phyloP scores from a whole-genome alignment of 192 early-diverging fungal species.

The Thoreauomyces humboldtii region DNA sequence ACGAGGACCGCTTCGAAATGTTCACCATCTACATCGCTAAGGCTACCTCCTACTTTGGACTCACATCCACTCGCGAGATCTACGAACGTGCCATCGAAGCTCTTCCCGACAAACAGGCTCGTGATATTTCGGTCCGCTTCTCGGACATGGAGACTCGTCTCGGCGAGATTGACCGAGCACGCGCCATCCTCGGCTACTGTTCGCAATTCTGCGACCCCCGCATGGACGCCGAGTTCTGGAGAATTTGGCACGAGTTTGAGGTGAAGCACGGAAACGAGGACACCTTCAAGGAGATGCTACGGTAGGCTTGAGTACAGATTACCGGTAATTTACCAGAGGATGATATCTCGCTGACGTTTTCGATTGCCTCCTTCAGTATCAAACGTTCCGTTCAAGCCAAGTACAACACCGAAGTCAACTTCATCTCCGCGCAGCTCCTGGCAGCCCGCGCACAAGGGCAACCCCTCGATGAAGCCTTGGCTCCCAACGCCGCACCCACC shows the following conservation, averaged over 20 bases:
- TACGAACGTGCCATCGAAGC: conserved; percentile 89
- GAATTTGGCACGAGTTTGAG: conserved; percentile 94
- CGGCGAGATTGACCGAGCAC: conserved; percentile 92
- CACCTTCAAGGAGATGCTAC: conserved; percentile 96
- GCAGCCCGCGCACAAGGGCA: conserved; percentile 31
- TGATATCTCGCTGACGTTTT: neutral
- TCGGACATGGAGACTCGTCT: conserved; percentile 83
- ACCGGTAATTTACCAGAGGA: conserved; percentile 14
- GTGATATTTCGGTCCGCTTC: conserved; percentile 77
- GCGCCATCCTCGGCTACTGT: conserved; percentile 83
- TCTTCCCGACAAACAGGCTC: conserved; percentile 76
- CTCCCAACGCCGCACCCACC: neutral
- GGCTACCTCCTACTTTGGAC: conserved; percentile 80
- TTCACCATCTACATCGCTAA: conserved; percentile 90
- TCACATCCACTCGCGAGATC: conserved; percentile 82
- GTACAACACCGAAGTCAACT: conserved; percentile 73
- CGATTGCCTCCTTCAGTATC: conserved; percentile 43
- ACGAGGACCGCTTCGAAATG: conserved; percentile 75
- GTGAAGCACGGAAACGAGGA: conserved; percentile 96
- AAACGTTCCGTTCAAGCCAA: conserved; percentile 85
- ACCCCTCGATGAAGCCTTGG: conserved; percentile 4
- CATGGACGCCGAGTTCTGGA: conserved; percentile 75
- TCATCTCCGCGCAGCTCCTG: conserved; percentile 58
- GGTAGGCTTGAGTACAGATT: conserved; percentile 35
- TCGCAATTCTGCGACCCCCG: conserved; percentile 87